phyloP scores from a whole-genome alignment of 2,329 filamentous ascomycete genomes.

The Coniochaeta ligniaria region DNA sequence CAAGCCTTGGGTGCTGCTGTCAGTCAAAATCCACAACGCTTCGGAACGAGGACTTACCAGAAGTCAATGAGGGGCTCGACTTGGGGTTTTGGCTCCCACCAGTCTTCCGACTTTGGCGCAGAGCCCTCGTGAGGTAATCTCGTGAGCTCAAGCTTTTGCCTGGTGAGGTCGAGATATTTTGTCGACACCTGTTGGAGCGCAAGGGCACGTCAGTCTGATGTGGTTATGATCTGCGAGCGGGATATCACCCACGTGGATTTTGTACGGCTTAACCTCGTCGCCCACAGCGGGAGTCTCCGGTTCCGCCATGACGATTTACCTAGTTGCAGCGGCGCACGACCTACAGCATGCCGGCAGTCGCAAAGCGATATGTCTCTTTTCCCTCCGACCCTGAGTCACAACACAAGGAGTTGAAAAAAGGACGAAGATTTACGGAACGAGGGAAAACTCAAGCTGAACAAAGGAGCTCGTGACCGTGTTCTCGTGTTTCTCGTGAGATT shows the following conservation, averaged over 20 bases:
- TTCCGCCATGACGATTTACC: conserved; percentile 11
- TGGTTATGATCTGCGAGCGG: neutral
- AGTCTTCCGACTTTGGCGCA: conserved; percentile 38
- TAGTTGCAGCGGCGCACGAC: neutral
- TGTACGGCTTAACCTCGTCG: conserved; percentile 46
- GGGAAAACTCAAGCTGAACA: neutral
- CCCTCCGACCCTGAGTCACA: neutral
- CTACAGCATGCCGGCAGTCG: neutral
- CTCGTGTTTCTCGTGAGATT: neutral
- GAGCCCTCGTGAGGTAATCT: conserved; percentile 53
- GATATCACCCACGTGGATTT: conserved; percentile 43
- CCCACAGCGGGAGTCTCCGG: conserved; percentile 19
- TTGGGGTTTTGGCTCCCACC: conserved; percentile 53
- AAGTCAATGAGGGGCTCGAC: conserved; percentile 60
- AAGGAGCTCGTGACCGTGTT: neutral
- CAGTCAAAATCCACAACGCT: neutral
- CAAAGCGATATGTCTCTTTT: neutral
- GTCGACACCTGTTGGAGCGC: conserved; percentile 46
- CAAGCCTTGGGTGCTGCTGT: conserved; percentile 41
- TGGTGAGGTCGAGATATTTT: conserved; percentile 60
- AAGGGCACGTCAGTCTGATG: conserved; percentile 17
- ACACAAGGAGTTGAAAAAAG: neutral
- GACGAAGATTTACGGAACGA: neutral
- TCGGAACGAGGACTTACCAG: conserved; percentile 36
- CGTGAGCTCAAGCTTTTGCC: conserved; percentile 59